Conservation (phyloP, 306 rosid genomes). For the Potentilla sterilis region DNA sequence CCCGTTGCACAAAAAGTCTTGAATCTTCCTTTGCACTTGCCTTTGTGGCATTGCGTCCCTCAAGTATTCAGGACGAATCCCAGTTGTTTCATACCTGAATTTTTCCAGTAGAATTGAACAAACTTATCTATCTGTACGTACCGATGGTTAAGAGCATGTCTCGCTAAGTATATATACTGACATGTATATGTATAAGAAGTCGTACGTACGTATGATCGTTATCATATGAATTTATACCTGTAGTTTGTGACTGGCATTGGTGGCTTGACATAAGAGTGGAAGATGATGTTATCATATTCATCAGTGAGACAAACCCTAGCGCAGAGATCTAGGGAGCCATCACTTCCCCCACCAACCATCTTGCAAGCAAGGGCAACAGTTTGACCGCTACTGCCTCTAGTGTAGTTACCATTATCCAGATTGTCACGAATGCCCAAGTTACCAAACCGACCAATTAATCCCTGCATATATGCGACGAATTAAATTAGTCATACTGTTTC, state of each 20-base stretch:
- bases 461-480: constrained; percentile 33
- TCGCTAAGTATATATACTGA: background rate
- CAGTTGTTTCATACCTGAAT: constrained; percentile 80
- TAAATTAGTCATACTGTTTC: background rate
- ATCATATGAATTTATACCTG: constrained; percentile 37
- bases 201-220: background rate
- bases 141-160: background rate
- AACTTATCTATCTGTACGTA: background rate
- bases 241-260: constrained; percentile 70
- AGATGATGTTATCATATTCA: constrained; percentile 71
- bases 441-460: constrained; percentile 58
- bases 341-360: constrained; percentile 95
- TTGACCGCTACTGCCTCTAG: constrained; percentile 44
- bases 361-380: constrained; percentile 89
- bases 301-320: constrained; percentile 84
- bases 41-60: constrained; percentile 80
- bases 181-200: background rate
- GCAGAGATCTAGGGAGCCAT: constrained; percentile 79
- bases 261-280: constrained; percentile 80
- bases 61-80: constrained; percentile 73
- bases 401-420: constrained; percentile 39
- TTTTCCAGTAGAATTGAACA: background rate
- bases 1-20: constrained; percentile 85
- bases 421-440: constrained; percentile 75
- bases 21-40: constrained; percentile 76